Evolutionary conservation across 2,329 filamentous ascomycete species (phyloP).

Genomic region (Chalara sp.): DNA sequence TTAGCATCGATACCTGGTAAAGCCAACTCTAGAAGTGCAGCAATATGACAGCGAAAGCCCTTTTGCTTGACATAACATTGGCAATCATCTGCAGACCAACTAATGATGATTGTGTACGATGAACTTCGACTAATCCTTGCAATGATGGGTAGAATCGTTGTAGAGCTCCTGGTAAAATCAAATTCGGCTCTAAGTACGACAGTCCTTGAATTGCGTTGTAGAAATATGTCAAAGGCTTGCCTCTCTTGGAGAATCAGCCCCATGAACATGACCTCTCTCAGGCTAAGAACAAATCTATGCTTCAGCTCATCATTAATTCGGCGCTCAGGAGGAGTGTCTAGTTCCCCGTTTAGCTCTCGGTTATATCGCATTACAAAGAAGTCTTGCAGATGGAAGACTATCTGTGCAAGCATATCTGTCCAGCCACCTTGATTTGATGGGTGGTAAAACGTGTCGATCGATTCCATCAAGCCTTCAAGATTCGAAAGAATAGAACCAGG

Average conservation of each 20-base stretch:
- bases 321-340: slow-evolving; percentile 75
- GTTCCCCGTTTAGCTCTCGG: slow-evolving; percentile 84
- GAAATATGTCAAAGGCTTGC: slow-evolving; percentile 84
- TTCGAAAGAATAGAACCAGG: slow-evolving; percentile 75
- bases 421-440: slow-evolving; percentile 91
- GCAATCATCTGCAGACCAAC: slow-evolving; percentile 88
- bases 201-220: slow-evolving; percentile 84
- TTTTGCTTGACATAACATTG: slow-evolving; percentile 84
- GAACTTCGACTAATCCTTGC: slow-evolving; percentile 93
- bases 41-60: slow-evolving; percentile 95
- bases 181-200: slow-evolving; percentile 81
- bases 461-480: slow-evolving; percentile 86
- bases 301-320: slow-evolving; percentile 76
- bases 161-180: slow-evolving; percentile 87
- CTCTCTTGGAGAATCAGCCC: slow-evolving; percentile 95
- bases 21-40: slow-evolving; percentile 83
- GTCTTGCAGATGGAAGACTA: slow-evolving; percentile 88
- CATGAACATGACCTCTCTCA: slow-evolving; percentile 95
- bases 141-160: slow-evolving; percentile 96
- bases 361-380: slow-evolving; percentile 99
- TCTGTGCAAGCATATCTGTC: slow-evolving; percentile 83
- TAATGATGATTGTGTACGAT: slow-evolving; percentile 89
- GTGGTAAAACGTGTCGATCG: slow-evolving; percentile 97
- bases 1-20: slow-evolving; percentile 96
- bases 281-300: slow-evolving; percentile 78